Evolutionary conservation across 1,284 basidiomycete genomes (phyloP).

Genomic region (Waitea zeae): DNA sequence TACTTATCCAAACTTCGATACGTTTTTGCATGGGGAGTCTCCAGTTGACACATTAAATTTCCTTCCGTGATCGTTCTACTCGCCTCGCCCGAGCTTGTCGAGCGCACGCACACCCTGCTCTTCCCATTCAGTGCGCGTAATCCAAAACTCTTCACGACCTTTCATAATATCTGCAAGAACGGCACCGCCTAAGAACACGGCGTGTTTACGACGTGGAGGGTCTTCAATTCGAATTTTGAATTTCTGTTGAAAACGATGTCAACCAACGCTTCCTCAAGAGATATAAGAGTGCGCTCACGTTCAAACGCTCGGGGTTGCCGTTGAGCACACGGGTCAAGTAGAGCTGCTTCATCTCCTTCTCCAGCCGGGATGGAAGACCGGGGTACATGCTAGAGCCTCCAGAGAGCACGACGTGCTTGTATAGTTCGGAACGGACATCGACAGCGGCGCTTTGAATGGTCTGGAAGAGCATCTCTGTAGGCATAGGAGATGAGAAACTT

Average conservation of each 20-base stretch:
- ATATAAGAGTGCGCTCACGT: constrained; percentile 27
- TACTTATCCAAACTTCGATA: no score
- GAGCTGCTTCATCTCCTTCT: constrained; percentile 99
- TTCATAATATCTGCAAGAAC: constrained; percentile 99
- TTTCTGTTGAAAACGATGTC: constrained; percentile 45
- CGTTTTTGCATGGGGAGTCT: no score
- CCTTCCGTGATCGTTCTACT: no score
- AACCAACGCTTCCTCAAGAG: not conserved
- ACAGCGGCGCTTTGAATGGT: constrained; percentile 90
- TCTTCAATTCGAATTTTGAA: constrained; percentile 99
- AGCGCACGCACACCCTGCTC: constrained; percentile 72
- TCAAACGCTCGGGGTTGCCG: constrained; percentile 74
- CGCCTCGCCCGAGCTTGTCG: constrained; percentile 68
- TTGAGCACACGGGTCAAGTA: constrained; percentile 82
- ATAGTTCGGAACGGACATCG: constrained; percentile 82
- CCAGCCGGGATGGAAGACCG: constrained; percentile 86
- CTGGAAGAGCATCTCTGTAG: constrained; percentile 83
- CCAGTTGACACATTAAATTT: no score
- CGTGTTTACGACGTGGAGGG: constrained; percentile 93
- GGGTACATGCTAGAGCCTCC: constrained; percentile 99
- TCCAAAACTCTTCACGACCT: constrained; percentile 87
- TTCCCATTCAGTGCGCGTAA: constrained; percentile 83
- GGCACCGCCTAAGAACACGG: constrained; percentile 97
- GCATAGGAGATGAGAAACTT: not conserved
- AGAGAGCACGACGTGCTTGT: constrained; percentile 96